phyloP scores from a whole-genome alignment of 345 rosid genomes.

The Anastatica hierochuntica region DNA sequence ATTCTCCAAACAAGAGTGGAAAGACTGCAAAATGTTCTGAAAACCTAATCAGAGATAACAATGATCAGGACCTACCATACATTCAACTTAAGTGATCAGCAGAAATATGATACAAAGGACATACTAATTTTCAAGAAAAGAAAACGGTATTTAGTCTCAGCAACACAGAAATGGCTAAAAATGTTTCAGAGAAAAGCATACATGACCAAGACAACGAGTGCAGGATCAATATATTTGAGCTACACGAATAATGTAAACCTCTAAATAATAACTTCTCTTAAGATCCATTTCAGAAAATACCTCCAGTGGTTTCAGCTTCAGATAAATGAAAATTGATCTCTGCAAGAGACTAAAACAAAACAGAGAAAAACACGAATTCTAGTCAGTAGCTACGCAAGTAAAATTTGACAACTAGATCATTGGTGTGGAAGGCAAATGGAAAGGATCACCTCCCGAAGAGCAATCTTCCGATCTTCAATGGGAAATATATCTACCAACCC shows the following conservation, averaged over 20 bases:
- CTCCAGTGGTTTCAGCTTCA: constrained; percentile 86
- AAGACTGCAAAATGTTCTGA: constrained; percentile 1
- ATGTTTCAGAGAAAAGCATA: background rate
- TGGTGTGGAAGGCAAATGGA: background rate
- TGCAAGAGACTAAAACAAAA: constrained; percentile 65
- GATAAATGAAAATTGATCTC: constrained; percentile 72
- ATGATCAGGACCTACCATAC: background rate
- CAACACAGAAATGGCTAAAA: background rate
- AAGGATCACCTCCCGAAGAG: constrained; percentile 74
- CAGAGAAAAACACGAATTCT: constrained; percentile 22
- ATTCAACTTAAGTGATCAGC: background rate
- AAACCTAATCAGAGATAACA: constrained; percentile 6
- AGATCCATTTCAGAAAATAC: constrained; percentile 27
- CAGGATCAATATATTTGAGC: constrained; percentile 1
- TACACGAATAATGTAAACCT: constrained; percentile 7
- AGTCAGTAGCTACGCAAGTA: constrained; percentile 22
- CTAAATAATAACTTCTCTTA: constrained; percentile 8
- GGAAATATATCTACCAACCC: constrained; percentile 96
- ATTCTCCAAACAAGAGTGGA: background rate
- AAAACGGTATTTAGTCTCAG: constrained; percentile 1
- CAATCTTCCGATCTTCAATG: constrained; percentile 89
- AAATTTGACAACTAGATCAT: constrained; percentile 14
- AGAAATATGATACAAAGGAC: background rate
- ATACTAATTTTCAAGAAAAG: constrained; percentile 4
- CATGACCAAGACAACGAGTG: too few relatives aligned